Conservation (phyloP, 2,329 filamentous ascomycete genomes). For the Exophiala oligosperma region DNA sequence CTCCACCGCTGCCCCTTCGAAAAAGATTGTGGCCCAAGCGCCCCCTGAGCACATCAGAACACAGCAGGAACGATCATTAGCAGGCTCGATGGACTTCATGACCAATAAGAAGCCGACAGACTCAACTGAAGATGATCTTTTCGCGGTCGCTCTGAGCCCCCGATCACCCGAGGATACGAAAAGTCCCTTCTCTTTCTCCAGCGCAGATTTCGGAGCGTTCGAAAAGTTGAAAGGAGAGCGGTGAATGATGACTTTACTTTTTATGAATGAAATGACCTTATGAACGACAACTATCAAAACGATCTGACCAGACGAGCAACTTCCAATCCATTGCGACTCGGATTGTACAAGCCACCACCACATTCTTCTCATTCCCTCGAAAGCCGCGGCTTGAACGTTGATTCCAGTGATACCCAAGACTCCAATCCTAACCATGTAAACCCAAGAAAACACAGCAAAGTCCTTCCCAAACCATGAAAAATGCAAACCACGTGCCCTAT, state of each 20-base stretch:
- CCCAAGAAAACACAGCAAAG: not conserved
- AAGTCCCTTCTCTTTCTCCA: conserved; percentile 71
- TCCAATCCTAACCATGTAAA: not conserved
- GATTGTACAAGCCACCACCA: conserved; percentile 4
- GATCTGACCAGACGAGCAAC: too few species aligned
- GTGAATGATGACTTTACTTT: conserved; percentile 1
- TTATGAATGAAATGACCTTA: conserved; percentile 10
- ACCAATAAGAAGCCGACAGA: conserved; percentile 43
- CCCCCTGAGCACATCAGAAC: conserved; percentile 42
- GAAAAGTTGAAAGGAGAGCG: conserved; percentile 27
- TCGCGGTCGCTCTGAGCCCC: conserved; percentile 83
- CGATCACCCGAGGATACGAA: conserved; percentile 82
- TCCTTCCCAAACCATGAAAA: too few species aligned
- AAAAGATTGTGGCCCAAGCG: conserved; percentile 37
- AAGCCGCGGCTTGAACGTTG: too few species aligned
- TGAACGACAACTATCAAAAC: conserved; percentile 1
- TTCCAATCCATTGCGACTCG: not conserved
- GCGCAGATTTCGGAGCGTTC: conserved; percentile 37
- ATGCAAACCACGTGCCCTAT: not conserved
- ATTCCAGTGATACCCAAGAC: too few species aligned
- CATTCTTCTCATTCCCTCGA: not conserved
- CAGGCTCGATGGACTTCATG: conserved; percentile 34
- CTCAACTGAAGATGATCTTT: conserved; percentile 70
- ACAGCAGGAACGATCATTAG: conserved; percentile 36
- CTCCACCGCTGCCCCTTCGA: conserved; percentile 25